Evolutionary conservation across 495 filamentous ascomycete genomes (phyloP).

Genomic region (Penicillium salamii): DNA sequence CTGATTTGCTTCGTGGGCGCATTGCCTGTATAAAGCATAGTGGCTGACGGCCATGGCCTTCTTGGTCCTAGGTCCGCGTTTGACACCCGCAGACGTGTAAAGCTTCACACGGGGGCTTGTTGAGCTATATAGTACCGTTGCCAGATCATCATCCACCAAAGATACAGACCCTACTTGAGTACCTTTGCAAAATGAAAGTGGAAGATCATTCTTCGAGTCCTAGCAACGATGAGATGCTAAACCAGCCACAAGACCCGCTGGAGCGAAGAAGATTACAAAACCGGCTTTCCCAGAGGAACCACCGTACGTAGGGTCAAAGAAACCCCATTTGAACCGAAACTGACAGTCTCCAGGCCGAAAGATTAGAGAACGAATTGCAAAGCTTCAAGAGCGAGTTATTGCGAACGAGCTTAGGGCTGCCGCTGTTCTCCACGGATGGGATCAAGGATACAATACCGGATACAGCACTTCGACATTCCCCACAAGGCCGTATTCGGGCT

Average conservation of each 20-base stretch:
- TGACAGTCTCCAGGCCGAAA: constrained; percentile 29
- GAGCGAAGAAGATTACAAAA: constrained; percentile 35
- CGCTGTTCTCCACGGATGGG: constrained; percentile 33
- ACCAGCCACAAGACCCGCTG: constrained; percentile 23
- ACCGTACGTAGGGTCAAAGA: constrained; percentile 19
- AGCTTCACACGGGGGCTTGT: not conserved
- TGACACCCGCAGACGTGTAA: not conserved
- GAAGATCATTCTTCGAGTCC: constrained; percentile 7
- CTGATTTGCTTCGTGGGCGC: constrained; percentile 1
- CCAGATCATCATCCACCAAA: not conserved
- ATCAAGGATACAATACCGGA: constrained; percentile 13
- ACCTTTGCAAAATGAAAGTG: constrained; percentile 8
- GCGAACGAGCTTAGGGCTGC: constrained; percentile 39
- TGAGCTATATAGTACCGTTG: not conserved
- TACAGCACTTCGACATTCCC: not conserved
- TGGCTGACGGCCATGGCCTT: constrained; percentile 2
- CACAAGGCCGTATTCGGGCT: not conserved
- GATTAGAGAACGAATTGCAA: constrained; percentile 41
- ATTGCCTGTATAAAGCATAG: constrained; percentile 4
- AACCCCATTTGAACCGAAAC: not conserved
- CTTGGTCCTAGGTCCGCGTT: not conserved
- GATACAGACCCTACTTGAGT: no score
- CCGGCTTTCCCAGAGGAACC: constrained; percentile 36
- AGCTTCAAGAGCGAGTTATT: constrained; percentile 43
- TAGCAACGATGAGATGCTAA: constrained; percentile 6